These are phyloP conservation scores for Xylariaceae sp. DNA, from an alignment of 2,329 filamentous ascomycete species.

Conservation along the genomic window DNA sequence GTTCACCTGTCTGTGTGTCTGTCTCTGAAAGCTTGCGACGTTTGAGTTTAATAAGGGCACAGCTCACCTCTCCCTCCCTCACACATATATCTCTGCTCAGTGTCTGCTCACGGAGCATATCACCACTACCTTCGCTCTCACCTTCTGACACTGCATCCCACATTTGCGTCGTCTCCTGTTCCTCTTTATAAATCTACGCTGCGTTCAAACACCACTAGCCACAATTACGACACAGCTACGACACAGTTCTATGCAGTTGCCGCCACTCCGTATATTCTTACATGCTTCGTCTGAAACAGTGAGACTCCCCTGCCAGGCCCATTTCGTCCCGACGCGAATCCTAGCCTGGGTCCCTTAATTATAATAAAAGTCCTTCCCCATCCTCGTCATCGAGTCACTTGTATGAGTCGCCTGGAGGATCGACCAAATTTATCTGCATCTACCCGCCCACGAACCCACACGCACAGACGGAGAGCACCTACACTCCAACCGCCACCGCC, in stretches of 20 bases:
- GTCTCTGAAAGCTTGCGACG: too few relatives aligned
- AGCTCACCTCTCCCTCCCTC: too few relatives aligned
- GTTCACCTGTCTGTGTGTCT: too few relatives aligned
- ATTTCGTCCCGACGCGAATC: slow-evolving; percentile 20
- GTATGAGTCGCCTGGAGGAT: not conserved
- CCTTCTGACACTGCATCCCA: too few relatives aligned
- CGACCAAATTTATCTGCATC: not conserved
- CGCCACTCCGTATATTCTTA: slow-evolving; percentile 18
- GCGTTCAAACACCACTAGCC: too few relatives aligned
- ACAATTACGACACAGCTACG: not conserved
- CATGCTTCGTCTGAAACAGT: slow-evolving; percentile 25
- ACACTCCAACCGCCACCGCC: slow-evolving; percentile 1
- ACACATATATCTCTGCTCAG: too few relatives aligned
- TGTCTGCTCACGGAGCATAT: too few relatives aligned
- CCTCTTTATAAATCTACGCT: too few relatives aligned
- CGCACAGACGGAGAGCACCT: slow-evolving; percentile 3
- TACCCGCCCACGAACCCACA: not conserved
- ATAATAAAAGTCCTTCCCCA: slow-evolving; percentile 14
- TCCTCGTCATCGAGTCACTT: not conserved
- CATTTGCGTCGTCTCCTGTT: too few relatives aligned
- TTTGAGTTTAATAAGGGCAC: too few relatives aligned
- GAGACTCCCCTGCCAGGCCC: slow-evolving; percentile 15
- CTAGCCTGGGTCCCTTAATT: slow-evolving; percentile 12
- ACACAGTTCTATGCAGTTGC: not conserved
- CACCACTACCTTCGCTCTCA: too few relatives aligned